phyloP scores from a whole-genome alignment of 2,329 filamentous ascomycete species.

The Verticillium albo-atrum region DNA sequence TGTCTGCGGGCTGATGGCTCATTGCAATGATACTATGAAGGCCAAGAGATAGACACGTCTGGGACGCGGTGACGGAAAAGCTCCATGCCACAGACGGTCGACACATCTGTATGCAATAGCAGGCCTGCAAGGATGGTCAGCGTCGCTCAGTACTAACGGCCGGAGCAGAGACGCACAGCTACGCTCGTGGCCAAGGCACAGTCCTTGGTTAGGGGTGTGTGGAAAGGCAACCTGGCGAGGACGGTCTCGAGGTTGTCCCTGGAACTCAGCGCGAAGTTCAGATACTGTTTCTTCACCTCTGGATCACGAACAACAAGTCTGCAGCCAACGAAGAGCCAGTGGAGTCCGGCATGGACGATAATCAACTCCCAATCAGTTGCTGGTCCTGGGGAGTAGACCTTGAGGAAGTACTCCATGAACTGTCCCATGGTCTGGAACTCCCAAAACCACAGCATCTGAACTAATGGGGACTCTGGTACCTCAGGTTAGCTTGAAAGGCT shows the following conservation, averaged over 20 bases:
- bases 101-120: conserved; percentile 14
- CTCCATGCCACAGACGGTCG: conserved; percentile 16
- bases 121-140: conserved; percentile 1
- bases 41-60: conserved; percentile 14
- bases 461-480: background rate
- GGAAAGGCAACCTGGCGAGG: conserved; percentile 14
- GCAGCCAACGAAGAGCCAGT: conserved; percentile 14
- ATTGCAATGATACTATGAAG: conserved; percentile 13
- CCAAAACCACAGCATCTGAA: conserved; percentile 2
- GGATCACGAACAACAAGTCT: conserved; percentile 5
- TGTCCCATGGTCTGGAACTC: conserved; percentile 2
- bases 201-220: conserved; percentile 12
- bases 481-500: background rate
- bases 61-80: conserved; percentile 15
- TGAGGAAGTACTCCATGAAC: conserved; percentile 15
- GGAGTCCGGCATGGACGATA: conserved; percentile 14
- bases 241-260: conserved; percentile 16
- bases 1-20: conserved; percentile 5
- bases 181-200: conserved; percentile 11
- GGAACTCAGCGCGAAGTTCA: conserved; percentile 9
- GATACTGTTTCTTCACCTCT: conserved; percentile 6
- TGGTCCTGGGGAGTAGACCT: conserved; percentile 13
- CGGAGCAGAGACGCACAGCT: conserved; percentile 10
- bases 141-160: too few relatives aligned
- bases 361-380: conserved; percentile 13